These are phyloP conservation scores for Trametopsis cervina DNA, from an alignment of 768 basidiomycete species.

Conservation along the genomic window DNA sequence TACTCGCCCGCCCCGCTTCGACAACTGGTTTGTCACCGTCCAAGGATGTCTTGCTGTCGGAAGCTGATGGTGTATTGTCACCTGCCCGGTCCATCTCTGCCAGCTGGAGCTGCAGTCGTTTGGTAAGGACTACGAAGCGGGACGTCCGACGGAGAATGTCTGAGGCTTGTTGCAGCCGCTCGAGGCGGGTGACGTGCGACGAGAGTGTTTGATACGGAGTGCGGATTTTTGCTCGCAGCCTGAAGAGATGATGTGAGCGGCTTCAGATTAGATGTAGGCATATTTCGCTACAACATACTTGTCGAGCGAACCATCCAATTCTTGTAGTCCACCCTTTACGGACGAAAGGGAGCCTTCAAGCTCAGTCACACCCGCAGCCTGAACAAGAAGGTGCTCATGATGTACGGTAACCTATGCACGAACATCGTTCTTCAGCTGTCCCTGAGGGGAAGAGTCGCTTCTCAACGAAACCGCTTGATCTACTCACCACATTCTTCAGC, in stretches of 20 bases:
- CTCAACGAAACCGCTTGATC: background rate
- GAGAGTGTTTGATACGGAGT: conserved; percentile 75
- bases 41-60: background rate
- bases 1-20: conserved; percentile 9
- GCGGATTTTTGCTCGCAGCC: conserved; percentile 82
- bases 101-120: conserved; percentile 84
- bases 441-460: background rate
- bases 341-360: conserved; percentile 63
- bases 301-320: conserved; percentile 70
- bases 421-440: too few relatives aligned
- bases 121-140: conserved; percentile 77
- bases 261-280: background rate
- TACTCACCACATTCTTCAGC: conserved; percentile 76
- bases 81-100: conserved; percentile 44
- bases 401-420: conserved; percentile 63
- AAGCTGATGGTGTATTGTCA: background rate
- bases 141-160: conserved; percentile 80
- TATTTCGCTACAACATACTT: conserved; percentile 42
- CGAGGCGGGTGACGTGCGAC: conserved; percentile 61
- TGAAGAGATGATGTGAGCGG: conserved; percentile 21
- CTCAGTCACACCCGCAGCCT: conserved; percentile 69
- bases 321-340: conserved; percentile 62
- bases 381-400: conserved; percentile 75
- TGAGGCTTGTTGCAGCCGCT: conserved; percentile 74
- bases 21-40: background rate